phyloP scores from a whole-genome alignment of 2,329 filamentous ascomycete genomes.

The Sphaceloma murrayae region DNA sequence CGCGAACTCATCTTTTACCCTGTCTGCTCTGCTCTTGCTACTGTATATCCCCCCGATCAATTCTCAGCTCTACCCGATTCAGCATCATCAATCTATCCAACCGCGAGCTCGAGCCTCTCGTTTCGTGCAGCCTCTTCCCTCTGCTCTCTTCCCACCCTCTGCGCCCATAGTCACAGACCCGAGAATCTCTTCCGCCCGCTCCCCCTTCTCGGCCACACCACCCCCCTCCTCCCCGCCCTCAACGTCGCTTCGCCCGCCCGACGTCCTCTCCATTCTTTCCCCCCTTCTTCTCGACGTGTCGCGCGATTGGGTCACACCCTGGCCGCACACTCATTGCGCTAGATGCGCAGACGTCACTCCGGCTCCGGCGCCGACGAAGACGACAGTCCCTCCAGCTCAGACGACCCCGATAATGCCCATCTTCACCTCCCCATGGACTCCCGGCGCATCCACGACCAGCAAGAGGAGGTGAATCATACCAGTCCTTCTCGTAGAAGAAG shows the following conservation, averaged over 20 bases:
- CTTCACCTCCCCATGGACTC: constrained; percentile 17
- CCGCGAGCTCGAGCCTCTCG: constrained; percentile 11
- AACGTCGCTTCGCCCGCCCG: not conserved
- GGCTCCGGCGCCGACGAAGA: constrained; percentile 34
- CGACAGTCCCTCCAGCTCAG: constrained; percentile 22
- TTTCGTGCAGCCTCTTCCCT: constrained; percentile 14
- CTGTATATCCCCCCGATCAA: constrained; percentile 13
- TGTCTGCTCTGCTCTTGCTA: constrained; percentile 1
- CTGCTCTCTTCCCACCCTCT: not conserved
- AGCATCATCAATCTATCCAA: not conserved
- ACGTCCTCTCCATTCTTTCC: not conserved
- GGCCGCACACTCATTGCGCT: constrained; percentile 17
- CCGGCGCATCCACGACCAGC: not conserved
- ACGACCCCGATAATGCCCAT: constrained; percentile 19
- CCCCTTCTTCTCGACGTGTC: constrained; percentile 7
- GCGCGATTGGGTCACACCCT: constrained; percentile 11
- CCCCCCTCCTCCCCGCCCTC: not conserved
- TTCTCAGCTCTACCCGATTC: constrained; percentile 12
- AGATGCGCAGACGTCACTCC: constrained; percentile 36
- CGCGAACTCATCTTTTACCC: too few relatives aligned
- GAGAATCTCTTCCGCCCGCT: constrained; percentile 7
- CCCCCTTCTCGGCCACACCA: not conserved
- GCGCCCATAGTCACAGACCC: too few relatives aligned
- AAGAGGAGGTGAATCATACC: constrained; percentile 12
- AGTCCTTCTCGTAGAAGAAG: constrained; percentile 6